phyloP scores from a whole-genome alignment of 176 grass and related monocot species.

The Musa beccarii region DNA sequence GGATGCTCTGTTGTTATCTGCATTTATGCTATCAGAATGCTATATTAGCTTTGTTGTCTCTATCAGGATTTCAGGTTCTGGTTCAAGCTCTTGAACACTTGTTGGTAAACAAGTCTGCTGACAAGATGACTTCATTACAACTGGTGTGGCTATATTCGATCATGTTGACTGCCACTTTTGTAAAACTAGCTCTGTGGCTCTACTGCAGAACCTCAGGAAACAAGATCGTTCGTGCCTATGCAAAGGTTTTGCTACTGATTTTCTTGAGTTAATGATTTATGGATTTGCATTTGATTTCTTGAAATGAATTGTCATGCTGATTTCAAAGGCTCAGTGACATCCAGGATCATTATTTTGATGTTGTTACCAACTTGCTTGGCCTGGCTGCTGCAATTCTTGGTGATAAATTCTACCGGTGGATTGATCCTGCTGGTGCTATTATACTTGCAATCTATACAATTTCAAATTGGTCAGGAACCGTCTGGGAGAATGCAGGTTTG shows the following conservation, averaged over 20 bases:
- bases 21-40: too few species aligned
- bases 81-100: conserved; percentile 77
- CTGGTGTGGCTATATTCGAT: conserved; percentile 87
- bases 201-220: conserved; percentile 82
- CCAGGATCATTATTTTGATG: conserved; percentile 28
- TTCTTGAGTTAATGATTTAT: too few species aligned
- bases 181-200: conserved; percentile 79
- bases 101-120: conserved; percentile 43
- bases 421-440: conserved; percentile 23
- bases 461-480: conserved; percentile 25
- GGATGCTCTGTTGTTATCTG: too few species aligned
- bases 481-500: conserved; percentile 29
- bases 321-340: neutral
- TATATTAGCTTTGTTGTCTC: too few species aligned
- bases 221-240: conserved; percentile 84
- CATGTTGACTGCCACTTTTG: conserved; percentile 88
- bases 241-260: conserved; percentile 36
- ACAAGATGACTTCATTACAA: conserved; percentile 52
- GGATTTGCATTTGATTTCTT: too few species aligned
- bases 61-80: conserved; percentile 75
- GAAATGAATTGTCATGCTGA: too few species aligned
- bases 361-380: conserved; percentile 22
- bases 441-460: conserved; percentile 25
- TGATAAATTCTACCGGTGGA: conserved; percentile 26
- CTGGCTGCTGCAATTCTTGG: conserved; percentile 21